Base-by-base conservation (phyloP, 2,329 filamentous ascomycete species). In the Fusarium liriodendri region DNA sequence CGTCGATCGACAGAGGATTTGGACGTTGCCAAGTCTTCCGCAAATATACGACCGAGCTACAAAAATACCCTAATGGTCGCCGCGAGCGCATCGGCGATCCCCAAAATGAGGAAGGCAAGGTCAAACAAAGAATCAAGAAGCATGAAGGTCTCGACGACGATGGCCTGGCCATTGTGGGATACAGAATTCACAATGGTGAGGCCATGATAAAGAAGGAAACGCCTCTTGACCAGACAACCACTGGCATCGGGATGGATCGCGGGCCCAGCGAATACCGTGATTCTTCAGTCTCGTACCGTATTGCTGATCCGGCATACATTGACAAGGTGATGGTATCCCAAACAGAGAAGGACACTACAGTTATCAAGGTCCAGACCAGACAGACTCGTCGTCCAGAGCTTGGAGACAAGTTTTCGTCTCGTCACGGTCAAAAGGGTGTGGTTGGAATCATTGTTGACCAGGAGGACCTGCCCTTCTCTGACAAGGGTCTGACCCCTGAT, bases 1-100 rank as follows among this genome's bases (percentile, higher is more conserved):
- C 95, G 11, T 98, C 95, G 0, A 92, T 95, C 67, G 97, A 99
- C 78, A 91, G 97, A 78, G 97, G 97, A 6, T 99, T 98, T 79
- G 97, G 97, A 54, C 92, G 97, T 40, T 98, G 97, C 79, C 97
- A 99, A 80, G 97, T 98, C n/a, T 96, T 98, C 88, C 93, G 96
- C 76, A 99, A 99, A 83, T 95, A 97, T 80, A 91, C 92, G 14
- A 93, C 94, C 5, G 93, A 95, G 67, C 86, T 99, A 66, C 95
- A 97, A 81, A 93, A 93, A 75, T 98, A 98, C 79, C 91, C 94
- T 35, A 98, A 98, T 80, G 93, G 94, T 61, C 94, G 84, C 54
- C 86, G 85, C 72, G 92, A 90, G 82, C 90, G 89, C n/a, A 87
- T 93, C 42, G 92, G 88, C n/a, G 88, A 89, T 68, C 88, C 88